A percentile compares a stretch with the other conserved stretches of the same genome.
These are phyloP conservation scores for Tolypocladium endophyticum DNA, from an alignment of 2,329 filamentous ascomycete species.

Conservation along the genomic window DNA sequence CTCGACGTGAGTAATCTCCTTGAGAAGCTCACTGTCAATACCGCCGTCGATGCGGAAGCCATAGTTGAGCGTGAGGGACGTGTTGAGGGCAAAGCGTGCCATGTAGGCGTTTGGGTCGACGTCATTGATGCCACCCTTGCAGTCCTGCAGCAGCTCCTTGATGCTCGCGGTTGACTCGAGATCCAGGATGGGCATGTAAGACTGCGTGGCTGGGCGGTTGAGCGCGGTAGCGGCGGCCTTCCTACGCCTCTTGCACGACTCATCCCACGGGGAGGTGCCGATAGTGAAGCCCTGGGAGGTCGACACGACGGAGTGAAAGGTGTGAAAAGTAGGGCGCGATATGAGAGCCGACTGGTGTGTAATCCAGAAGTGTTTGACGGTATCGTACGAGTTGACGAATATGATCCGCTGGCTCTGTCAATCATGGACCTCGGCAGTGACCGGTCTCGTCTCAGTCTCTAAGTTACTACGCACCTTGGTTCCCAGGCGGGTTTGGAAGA, in stretches of 20 bases:
- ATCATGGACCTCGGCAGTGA: neutral
- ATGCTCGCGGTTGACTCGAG: constrained; percentile 64
- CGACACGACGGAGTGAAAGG: constrained; percentile 71
- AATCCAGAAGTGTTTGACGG: constrained; percentile 66
- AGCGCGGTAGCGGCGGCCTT: constrained; percentile 72
- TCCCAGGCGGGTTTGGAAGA: constrained; percentile 58
- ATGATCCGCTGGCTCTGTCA: constrained; percentile 45
- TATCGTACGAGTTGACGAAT: constrained; percentile 69
- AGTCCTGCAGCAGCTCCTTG: constrained; percentile 59
- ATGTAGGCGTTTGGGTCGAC: constrained; percentile 66
- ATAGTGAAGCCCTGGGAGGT: constrained; percentile 72
- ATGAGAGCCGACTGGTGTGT: constrained; percentile 69
- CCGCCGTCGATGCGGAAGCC: constrained; percentile 65
- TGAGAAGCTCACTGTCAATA: constrained; percentile 54
- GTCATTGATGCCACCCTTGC: constrained; percentile 48
- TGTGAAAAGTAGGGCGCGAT: constrained; percentile 68
- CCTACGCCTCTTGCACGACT: constrained; percentile 64
- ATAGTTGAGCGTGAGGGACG: constrained; percentile 68
- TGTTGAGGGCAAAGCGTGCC: constrained; percentile 67
- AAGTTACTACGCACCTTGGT: constrained; percentile 39
- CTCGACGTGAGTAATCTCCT: constrained; percentile 68
- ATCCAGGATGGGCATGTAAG: constrained; percentile 75
- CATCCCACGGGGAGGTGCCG: constrained; percentile 75
- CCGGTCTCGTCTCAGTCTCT: constrained; percentile 25
- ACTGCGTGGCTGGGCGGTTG: constrained; percentile 64